Evolutionary conservation across 768 basidiomycete species (phyloP).

Genomic region (Candolleomyces efflorescens): DNA sequence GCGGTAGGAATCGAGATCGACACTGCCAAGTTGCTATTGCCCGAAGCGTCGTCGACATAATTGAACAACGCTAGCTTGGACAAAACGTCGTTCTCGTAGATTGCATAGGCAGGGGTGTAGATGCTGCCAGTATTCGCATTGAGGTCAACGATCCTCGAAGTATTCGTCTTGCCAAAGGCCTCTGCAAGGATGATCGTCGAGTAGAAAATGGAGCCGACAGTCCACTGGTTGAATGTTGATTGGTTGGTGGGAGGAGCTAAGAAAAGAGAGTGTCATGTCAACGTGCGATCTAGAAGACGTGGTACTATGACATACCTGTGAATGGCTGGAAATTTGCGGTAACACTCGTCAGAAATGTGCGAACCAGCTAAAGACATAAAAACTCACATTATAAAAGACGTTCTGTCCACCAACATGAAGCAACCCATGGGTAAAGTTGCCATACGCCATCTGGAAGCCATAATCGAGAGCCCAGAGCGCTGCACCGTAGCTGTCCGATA

Average conservation of each 20-base stretch:
- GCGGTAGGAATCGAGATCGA: conserved; percentile 43
- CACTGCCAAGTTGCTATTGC: conserved; percentile 50
- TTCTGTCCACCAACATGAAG: conserved; percentile 61
- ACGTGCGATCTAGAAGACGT: no score
- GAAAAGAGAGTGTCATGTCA: conserved; percentile 3
- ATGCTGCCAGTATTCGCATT: conserved; percentile 35
- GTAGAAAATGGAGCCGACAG: conserved; percentile 74
- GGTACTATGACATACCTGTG: conserved; percentile 1
- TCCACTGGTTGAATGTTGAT: conserved; percentile 63
- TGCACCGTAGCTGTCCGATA: conserved; percentile 59
- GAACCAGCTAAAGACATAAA: conserved; percentile 11
- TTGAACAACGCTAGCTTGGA: conserved; percentile 68
- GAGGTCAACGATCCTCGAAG: conserved; percentile 63
- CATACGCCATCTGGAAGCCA: conserved; percentile 50
- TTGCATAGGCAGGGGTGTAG: conserved; percentile 64
- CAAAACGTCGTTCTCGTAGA: conserved; percentile 66
- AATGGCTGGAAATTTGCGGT: conserved; percentile 39
- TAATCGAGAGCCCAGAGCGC: conserved; percentile 65
- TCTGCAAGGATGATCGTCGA: conserved; percentile 69
- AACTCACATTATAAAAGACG: conserved; percentile 60
- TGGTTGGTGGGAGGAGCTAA: conserved; percentile 54
- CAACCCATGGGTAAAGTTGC: conserved; percentile 47
- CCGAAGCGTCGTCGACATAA: conserved; percentile 57
- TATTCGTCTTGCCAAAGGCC: conserved; percentile 56
- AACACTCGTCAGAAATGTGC: conserved; percentile 25